A percentile compares a stretch with the other conserved stretches of the same genome.
These are phyloP conservation scores for Pseudogymnoascus sp. DNA, from an alignment of 2,329 filamentous ascomycete species.

Conservation along the genomic window DNA sequence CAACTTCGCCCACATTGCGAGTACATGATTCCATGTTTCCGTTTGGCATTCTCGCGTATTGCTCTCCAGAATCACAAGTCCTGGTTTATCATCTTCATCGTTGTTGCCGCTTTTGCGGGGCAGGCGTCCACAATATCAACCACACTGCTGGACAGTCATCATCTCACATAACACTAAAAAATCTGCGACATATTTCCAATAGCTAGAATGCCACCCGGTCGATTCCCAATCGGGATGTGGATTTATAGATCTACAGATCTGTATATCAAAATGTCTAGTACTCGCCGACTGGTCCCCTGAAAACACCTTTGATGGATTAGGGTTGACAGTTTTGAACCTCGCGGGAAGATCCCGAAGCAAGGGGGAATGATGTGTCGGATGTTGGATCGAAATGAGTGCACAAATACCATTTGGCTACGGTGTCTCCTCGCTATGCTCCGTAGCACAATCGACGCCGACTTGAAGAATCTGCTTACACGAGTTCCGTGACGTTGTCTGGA, in stretches of 20 bases:
- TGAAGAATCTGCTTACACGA: neutral
- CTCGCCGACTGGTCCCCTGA: neutral
- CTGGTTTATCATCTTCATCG: slow-evolving; percentile 14
- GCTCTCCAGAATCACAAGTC: no score
- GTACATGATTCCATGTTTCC: neutral
- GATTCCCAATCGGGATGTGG: no score
- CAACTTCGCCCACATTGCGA: neutral
- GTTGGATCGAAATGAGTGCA: neutral
- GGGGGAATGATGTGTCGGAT: neutral
- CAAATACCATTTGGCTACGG: neutral
- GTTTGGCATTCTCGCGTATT: no score
- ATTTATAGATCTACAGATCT: no score
- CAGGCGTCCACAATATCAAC: slow-evolving; percentile 14
- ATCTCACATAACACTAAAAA: no score
- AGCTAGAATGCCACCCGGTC: no score
- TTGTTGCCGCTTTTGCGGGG: slow-evolving; percentile 13
- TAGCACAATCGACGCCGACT: neutral
- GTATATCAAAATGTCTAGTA: no score
- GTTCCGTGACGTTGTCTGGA: neutral
- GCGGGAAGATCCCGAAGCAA: neutral
- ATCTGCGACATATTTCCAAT: no score
- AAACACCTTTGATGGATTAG: neutral
- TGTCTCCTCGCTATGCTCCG: neutral
- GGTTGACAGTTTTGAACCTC: neutral
- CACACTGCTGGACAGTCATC: slow-evolving; percentile 17